Percentiles rank a stretch among this genome's conserved stretches.
Evolutionary conservation across 1,139 yeast species (phyloP).

Genomic region (Meyerozyma smithsonii): DNA sequence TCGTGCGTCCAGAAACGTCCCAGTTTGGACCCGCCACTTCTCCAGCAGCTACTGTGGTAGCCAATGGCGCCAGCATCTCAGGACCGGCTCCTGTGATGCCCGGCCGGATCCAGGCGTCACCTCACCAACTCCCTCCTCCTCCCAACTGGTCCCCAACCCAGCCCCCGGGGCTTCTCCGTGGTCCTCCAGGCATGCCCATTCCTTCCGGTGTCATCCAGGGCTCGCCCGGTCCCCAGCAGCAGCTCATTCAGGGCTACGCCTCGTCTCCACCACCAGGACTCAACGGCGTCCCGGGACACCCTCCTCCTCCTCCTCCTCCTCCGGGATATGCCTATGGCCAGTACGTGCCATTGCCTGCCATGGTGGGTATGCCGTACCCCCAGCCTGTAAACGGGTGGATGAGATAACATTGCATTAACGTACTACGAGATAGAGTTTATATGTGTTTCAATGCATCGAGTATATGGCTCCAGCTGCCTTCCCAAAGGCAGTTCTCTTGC

Average conservation of each 20-base stretch:
- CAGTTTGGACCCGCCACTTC: background rate
- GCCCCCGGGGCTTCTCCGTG: background rate
- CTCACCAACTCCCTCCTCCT: conserved; percentile 21
- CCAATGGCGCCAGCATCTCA: conserved; percentile 3
- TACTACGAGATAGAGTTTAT: background rate
- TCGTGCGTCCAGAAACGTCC: background rate
- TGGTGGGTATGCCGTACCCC: conserved; percentile 20
- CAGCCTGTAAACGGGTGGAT: conserved; percentile 31
- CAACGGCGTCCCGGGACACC: conserved; percentile 4
- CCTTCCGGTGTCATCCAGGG: background rate
- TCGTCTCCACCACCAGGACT: conserved; percentile 15
- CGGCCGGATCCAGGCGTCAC: conserved; percentile 7
- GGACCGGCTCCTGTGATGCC: conserved; percentile 3
- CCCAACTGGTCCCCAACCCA: conserved; percentile 22
- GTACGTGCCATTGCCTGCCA: conserved; percentile 31
- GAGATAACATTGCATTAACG: conserved; percentile 10
- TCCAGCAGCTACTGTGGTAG: background rate
- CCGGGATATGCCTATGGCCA: conserved; percentile 35
- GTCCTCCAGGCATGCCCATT: conserved; percentile 1
- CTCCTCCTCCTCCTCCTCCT: conserved; percentile 24
- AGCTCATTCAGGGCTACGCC: conserved; percentile 1
- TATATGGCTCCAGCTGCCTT: background rate
- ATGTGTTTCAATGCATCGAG: background rate
- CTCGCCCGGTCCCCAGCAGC: background rate
- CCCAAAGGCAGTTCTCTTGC: background rate